Evolutionary conservation across 257 asterid species (phyloP).

Genomic region (Solanum paucissectum): DNA sequence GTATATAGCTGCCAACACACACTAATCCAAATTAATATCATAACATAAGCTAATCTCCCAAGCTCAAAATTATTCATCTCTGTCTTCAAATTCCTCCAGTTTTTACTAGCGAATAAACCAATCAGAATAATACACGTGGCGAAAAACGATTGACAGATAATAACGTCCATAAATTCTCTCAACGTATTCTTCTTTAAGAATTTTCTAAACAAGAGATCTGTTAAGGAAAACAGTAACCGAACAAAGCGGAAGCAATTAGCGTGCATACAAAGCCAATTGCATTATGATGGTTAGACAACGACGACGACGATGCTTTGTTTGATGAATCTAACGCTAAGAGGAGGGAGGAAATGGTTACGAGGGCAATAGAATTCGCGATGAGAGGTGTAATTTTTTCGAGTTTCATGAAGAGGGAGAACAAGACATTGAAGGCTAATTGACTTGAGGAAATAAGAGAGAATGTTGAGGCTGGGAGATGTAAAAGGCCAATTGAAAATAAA

Average conservation of each 20-base stretch:
- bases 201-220: conserved; percentile 19
- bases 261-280: conserved; percentile 27
- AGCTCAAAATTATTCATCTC: conserved; percentile 24
- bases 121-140: conserved; percentile 10
- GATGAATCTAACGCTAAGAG: conserved; percentile 13
- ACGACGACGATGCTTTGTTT: background rate
- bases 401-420: conserved; percentile 33
- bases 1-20: conserved; percentile 27
- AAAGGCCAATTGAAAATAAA: conserved; percentile 25
- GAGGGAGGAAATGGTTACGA: conserved; percentile 26
- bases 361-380: conserved; percentile 20
- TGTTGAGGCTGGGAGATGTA: conserved; percentile 28
- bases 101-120: conserved; percentile 25
- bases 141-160: conserved; percentile 12
- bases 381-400: conserved; percentile 22
- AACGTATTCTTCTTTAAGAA: background rate
- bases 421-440: conserved; percentile 36
- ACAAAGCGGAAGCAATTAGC: conserved; percentile 14
- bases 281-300: background rate
- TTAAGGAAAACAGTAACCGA: conserved; percentile 8
- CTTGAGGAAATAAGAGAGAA: conserved; percentile 27
- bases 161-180: conserved; percentile 7
- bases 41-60: conserved; percentile 15
- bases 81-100: conserved; percentile 20
- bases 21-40: conserved; percentile 20